phyloP scores from a whole-genome alignment of 1,139 yeast species.

The Pneumocystis jirovecii region DNA sequence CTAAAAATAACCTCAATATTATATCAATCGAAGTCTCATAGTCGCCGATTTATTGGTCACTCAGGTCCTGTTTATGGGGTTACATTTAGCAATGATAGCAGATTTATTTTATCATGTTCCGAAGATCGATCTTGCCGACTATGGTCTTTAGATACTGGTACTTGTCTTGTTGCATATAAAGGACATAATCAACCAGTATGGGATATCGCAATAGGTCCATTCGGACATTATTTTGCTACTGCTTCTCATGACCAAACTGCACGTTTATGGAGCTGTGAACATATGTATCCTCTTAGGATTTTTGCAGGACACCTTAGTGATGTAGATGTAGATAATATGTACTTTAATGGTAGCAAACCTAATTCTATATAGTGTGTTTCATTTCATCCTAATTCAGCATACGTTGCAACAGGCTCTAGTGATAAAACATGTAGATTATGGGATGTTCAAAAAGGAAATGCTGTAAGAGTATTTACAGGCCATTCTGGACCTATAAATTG shows the following conservation, averaged over 20 bases:
- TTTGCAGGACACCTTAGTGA: slow-evolving; percentile 97
- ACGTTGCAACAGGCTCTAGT: slow-evolving; percentile 84
- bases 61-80: slow-evolving; percentile 87
- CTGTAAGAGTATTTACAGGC: slow-evolving; percentile 88
- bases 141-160: slow-evolving; percentile 76
- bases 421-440: slow-evolving; percentile 97
- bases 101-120: slow-evolving; percentile 64
- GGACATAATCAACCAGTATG: slow-evolving; percentile 96
- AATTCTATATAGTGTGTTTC: slow-evolving; percentile 40
- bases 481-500: slow-evolving; percentile 80
- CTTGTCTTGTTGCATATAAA: slow-evolving; percentile 53
- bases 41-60: slow-evolving; percentile 68
- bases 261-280: slow-evolving; percentile 94
- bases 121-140: slow-evolving; percentile 85
- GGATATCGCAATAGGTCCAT: slow-evolving; percentile 90
- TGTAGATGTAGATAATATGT: slow-evolving; percentile 40
- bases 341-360: neutral
- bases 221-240: slow-evolving; percentile 94
- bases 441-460: slow-evolving; percentile 81
- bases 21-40: slow-evolving; percentile 6
- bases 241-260: slow-evolving; percentile 98
- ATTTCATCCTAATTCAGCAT: slow-evolving; percentile 92
- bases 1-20: slow-evolving; percentile 2
- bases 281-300: slow-evolving; percentile 84
- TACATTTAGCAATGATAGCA: slow-evolving; percentile 80